A percentile compares a stretch with the other conserved stretches of the same genome.
Conservation (phyloP, 1,284 basidiomycete genomes). For the Neotropicomus parvogracilis region DNA sequence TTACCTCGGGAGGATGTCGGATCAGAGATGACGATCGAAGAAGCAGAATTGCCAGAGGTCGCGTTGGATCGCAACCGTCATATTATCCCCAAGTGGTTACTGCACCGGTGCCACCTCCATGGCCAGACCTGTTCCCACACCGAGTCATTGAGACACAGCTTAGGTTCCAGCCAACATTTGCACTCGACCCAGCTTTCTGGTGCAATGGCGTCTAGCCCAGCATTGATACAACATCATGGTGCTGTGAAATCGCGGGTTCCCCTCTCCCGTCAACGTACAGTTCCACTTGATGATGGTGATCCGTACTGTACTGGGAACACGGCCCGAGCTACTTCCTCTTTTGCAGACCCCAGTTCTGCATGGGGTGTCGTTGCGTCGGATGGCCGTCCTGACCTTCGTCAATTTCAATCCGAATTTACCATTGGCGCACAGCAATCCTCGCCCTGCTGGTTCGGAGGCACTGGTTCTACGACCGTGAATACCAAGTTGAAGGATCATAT, state of each 20-base stretch:
- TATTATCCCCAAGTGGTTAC: slow-evolving; percentile 93
- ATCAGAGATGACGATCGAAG: slow-evolving; percentile 51
- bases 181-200: slow-evolving; percentile 43
- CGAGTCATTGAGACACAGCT: slow-evolving; percentile 30
- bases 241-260: slow-evolving; percentile 35
- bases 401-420: slow-evolving; percentile 39
- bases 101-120: slow-evolving; percentile 43
- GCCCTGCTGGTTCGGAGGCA: slow-evolving; percentile 71
- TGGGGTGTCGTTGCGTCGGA: slow-evolving; percentile 23
- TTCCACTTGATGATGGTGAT: slow-evolving; percentile 37
- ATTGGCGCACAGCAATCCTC: slow-evolving; percentile 34
- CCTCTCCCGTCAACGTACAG: slow-evolving; percentile 39
- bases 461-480: slow-evolving; percentile 89
- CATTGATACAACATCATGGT: slow-evolving; percentile 42
- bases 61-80: slow-evolving; percentile 90
- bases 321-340: slow-evolving; percentile 11
- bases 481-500: slow-evolving; percentile 91
- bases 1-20: slow-evolving; percentile 26
- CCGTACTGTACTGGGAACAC: slow-evolving; percentile 48
- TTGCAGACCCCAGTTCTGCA: slow-evolving; percentile 23
- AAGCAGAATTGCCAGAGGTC: slow-evolving; percentile 85
- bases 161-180: slow-evolving; percentile 33
- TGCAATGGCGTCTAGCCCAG: slow-evolving; percentile 63
- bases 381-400: slow-evolving; percentile 33
- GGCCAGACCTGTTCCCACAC: slow-evolving; percentile 55